Conservation (phyloP, 2,329 filamentous ascomycete genomes). For the Penicillium sp. region DNA sequence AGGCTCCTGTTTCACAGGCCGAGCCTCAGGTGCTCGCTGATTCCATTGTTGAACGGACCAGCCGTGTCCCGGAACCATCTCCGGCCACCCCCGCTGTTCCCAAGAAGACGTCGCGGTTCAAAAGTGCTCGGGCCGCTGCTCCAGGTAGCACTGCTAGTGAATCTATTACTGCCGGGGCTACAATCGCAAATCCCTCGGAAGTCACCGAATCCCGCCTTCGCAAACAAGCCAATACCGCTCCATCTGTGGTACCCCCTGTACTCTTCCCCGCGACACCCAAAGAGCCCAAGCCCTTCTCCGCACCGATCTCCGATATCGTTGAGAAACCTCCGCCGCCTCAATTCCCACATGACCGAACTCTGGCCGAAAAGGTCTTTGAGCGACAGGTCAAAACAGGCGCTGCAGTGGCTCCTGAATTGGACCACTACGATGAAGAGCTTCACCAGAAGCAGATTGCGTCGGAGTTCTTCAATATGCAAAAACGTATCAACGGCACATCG, state of each 20-base stretch:
- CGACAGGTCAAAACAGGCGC: conserved; percentile 42
- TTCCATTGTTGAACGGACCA: conserved; percentile 46
- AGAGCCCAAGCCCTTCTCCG: conserved; percentile 41
- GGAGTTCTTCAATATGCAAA: conserved; percentile 81
- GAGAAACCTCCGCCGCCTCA: conserved; percentile 28
- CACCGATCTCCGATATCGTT: conserved; percentile 31
- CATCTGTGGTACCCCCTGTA: conserved; percentile 29
- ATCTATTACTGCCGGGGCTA: conserved; percentile 9
- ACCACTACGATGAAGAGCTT: conserved; percentile 71
- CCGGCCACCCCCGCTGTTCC: conserved; percentile 23
- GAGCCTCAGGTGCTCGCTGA: conserved; percentile 42
- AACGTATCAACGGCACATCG: conserved; percentile 74
- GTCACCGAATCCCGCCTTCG: conserved; percentile 21
- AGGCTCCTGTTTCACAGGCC: conserved; percentile 30
- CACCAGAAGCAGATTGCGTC: conserved; percentile 74
- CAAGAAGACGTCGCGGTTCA: conserved; percentile 49
- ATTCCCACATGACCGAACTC: conserved; percentile 49
- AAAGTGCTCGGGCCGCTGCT: conserved; percentile 33
- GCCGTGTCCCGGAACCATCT: conserved; percentile 17
- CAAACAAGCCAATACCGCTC: conserved; percentile 24
- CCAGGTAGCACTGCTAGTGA: conserved; percentile 2
- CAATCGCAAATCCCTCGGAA: conserved; percentile 17
- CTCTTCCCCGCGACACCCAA: conserved; percentile 41
- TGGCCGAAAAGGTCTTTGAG: conserved; percentile 62
- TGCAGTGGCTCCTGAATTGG: conserved; percentile 49